Conservation (phyloP, 495 filamentous ascomycete species). For the Chlorociboria aeruginascens region DNA sequence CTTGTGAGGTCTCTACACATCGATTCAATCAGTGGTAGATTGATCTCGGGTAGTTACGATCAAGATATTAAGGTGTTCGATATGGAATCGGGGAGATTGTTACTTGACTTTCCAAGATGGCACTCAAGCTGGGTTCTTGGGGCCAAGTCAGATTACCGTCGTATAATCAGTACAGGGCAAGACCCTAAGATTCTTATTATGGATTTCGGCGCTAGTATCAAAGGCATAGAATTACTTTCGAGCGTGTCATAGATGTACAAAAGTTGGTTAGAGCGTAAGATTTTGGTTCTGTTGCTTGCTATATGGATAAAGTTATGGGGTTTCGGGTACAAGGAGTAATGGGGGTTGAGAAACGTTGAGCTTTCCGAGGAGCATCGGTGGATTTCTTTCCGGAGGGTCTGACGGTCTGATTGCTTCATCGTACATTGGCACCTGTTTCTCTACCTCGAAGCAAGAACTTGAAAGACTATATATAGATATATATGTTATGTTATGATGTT, state of each 20-base stretch:
- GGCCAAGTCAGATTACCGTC: slow-evolving; percentile 87
- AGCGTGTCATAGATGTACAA: slow-evolving; percentile 15
- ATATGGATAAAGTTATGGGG: no score
- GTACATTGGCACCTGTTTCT: no score
- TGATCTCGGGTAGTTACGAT: slow-evolving; percentile 89
- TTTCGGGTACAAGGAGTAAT: no score
- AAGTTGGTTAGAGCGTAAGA: not conserved
- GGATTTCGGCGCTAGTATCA: slow-evolving; percentile 60
- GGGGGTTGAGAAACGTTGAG: no score
- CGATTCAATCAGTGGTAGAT: slow-evolving; percentile 66
- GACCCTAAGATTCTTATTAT: slow-evolving; percentile 85
- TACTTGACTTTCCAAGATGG: slow-evolving; percentile 75
- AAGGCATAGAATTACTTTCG: slow-evolving; percentile 41
- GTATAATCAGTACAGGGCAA: slow-evolving; percentile 88
- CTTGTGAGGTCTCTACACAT: slow-evolving; percentile 83
- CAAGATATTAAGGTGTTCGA: slow-evolving; percentile 88
- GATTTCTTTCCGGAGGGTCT: no score
- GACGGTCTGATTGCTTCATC: no score
- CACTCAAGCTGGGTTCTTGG: slow-evolving; percentile 92
- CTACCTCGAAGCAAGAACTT: no score
- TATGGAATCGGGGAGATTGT: slow-evolving; percentile 55
- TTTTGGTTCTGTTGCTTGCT: not conserved
- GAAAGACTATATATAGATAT: no score
- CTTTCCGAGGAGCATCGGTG: no score
- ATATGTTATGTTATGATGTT: no score